Evolutionary conservation across 805 yeast species (phyloP), one percentile per base, ranked within the genome.

Genomic region (Maudiozyma serrabonitensis): DNA sequence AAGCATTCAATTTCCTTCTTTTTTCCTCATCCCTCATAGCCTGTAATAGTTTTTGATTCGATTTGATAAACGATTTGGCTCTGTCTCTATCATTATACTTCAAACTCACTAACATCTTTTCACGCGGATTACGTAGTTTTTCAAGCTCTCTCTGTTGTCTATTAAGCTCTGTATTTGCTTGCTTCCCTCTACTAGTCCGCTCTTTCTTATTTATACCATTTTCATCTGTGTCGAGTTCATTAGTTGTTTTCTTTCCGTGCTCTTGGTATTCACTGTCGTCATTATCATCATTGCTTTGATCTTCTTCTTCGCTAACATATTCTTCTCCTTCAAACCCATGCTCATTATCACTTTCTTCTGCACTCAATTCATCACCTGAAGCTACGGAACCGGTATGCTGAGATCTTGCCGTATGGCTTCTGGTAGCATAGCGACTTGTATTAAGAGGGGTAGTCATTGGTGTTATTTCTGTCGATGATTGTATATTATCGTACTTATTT

Each of bases 21-120:
- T 62, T 57, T 47, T 64, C 68, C 43, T 65, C 69, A 26, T 62
- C 64, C 43, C 60, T 54, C 64, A 65, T 57, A 1, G 68, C 68
- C 45, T 54, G 50, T 21, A 65, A 51, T n/a, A 65, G 50, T 39
- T 63, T 60, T 47, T 59, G 61, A 45, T 65, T 63, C 3, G 63
- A 57, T 48, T 60, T 64, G 67, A 65, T 65, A 46, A 65, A 65
- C 4, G 58, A 53, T 48, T 61, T 65, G 9, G 68, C 61, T 42
- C 56, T 60, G 43, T 58, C 60, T 45, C 67, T 59, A 43, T 65
- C 69, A 41, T 63, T 65, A 48, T 65, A 65, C 50, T 65, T 65
- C 60, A 65, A 56, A 41, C 57, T 60, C 6, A 62, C 67, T n/a
- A 65, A 52, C 69, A 65, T 65, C 42, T 56, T 60, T 35, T 65